A percentile compares a stretch with the other conserved stretches of the same genome.
Conservation (phyloP, 345 rosid genomes). For the Eutrema japonicum region DNA sequence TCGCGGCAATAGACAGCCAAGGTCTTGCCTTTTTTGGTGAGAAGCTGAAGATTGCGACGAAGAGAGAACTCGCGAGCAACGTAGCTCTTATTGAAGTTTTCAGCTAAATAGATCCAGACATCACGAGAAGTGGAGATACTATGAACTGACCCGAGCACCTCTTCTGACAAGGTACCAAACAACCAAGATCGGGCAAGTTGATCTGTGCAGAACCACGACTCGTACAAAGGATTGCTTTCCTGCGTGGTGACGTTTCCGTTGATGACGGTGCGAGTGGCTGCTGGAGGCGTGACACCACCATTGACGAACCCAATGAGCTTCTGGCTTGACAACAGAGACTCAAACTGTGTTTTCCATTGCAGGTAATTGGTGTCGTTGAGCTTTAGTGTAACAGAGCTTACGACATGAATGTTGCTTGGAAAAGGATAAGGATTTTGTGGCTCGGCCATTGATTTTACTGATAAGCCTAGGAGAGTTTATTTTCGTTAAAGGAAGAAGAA, state of each 20-base stretch:
- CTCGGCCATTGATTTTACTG: no score
- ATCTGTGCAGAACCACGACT: not conserved
- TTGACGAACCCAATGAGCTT: not conserved
- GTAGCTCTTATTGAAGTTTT: no score
- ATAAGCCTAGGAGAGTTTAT: no score
- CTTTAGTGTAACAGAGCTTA: not conserved
- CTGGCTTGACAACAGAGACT: not conserved
- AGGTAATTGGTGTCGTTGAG: not conserved
- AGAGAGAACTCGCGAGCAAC: no score
- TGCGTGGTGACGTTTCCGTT: not conserved
- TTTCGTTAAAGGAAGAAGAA: no score
- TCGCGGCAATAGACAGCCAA: not conserved
- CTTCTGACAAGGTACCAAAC: not conserved
- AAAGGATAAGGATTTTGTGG: no score
- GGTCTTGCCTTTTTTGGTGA: not conserved
- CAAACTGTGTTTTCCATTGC: not conserved
- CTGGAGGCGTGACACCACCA: not conserved
- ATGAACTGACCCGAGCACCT: not conserved
- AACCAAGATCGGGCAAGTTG: not conserved
- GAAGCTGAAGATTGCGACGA: not conserved
- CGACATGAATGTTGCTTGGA: no score
- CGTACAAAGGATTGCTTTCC: not conserved
- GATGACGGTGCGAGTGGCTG: fast-evolving
- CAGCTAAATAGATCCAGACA: not conserved
- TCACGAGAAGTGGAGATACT: not conserved